These are phyloP conservation scores for Pseudocercospora pini-densiflorae DNA, from an alignment of 2,329 filamentous ascomycete genomes.

Conservation along the genomic window DNA sequence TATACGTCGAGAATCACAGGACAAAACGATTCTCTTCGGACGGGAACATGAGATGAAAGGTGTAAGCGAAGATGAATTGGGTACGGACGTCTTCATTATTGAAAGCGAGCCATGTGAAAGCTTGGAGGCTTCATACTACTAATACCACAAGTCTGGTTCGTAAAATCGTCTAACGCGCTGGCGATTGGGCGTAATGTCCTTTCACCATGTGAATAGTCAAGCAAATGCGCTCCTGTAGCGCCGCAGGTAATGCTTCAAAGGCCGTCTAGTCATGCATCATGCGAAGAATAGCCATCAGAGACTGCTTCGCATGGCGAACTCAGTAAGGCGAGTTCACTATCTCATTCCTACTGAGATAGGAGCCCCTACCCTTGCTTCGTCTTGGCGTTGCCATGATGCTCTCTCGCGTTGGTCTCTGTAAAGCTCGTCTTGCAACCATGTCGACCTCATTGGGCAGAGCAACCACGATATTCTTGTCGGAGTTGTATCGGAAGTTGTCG, in stretches of 20 bases:
- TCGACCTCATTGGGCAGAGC: slow-evolving; percentile 97
- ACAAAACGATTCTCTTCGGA: too few relatives aligned
- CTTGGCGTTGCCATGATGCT: slow-evolving; percentile 68
- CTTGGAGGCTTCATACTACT: neutral
- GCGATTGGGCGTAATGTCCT: neutral
- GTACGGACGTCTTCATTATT: too few relatives aligned
- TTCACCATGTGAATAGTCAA: neutral
- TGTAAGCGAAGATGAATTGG: too few relatives aligned
- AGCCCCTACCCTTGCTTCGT: slow-evolving; percentile 50
- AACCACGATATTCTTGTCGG: slow-evolving; percentile 97
- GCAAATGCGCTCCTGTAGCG: neutral
- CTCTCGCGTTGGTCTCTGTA: slow-evolving; percentile 88
- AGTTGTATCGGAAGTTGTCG: slow-evolving; percentile 97
- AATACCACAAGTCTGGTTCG: neutral
- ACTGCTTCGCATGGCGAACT: neutral
- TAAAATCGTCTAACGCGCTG: neutral
- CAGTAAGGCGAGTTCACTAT: slow-evolving; percentile 77
- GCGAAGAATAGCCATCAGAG: neutral
- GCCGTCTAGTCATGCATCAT: neutral
- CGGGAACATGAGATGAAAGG: too few relatives aligned
- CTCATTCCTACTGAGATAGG: slow-evolving; percentile 78
- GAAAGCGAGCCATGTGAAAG: neutral
- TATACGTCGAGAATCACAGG: too few relatives aligned
- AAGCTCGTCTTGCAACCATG: slow-evolving; percentile 86
- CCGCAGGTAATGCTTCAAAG: neutral